Evolutionary conservation across 2,329 filamentous ascomycete species (phyloP).

Genomic region (Aspergillus neoniger): DNA sequence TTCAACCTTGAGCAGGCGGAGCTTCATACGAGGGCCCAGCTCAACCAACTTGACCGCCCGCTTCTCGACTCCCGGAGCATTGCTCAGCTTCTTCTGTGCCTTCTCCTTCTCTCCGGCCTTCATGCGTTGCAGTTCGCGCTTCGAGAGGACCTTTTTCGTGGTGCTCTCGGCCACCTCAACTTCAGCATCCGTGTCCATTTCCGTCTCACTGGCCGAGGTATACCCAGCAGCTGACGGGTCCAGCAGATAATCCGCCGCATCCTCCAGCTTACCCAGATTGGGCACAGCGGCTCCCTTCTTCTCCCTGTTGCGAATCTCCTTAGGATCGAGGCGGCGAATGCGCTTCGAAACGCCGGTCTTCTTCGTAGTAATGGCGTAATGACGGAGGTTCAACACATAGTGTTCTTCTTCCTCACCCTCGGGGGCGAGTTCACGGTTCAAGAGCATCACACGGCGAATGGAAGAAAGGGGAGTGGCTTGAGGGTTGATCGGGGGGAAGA

Average conservation of each 20-base stretch:
- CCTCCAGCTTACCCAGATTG: slow-evolving; percentile 85
- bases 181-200: slow-evolving; percentile 91
- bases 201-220: slow-evolving; percentile 88
- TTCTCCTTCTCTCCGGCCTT: slow-evolving; percentile 47
- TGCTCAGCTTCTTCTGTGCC: slow-evolving; percentile 45
- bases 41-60: slow-evolving; percentile 90
- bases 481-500: slow-evolving; percentile 94
- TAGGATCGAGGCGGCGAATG: slow-evolving; percentile 79
- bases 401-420: slow-evolving; percentile 57
- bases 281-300: slow-evolving; percentile 71
- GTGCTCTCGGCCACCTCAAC: slow-evolving; percentile 72
- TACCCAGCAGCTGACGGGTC: slow-evolving; percentile 79
- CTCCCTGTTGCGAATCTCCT: slow-evolving; percentile 72
- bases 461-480: slow-evolving; percentile 84
- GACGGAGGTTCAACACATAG: slow-evolving; percentile 83
- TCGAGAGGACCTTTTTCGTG: slow-evolving; percentile 56
- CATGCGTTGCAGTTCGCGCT: slow-evolving; percentile 52
- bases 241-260: slow-evolving; percentile 93
- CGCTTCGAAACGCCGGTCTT: slow-evolving; percentile 81
- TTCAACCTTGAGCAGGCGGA: slow-evolving; percentile 92
- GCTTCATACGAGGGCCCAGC: slow-evolving; percentile 82
- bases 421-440: slow-evolving; percentile 71
- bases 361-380: slow-evolving; percentile 94
- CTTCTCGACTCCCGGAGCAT: slow-evolving; percentile 66
- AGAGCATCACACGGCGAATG: slow-evolving; percentile 85